These are phyloP conservation scores for Thalassia testudinum DNA, from an alignment of 116 monocot species.

Conservation along the genomic window DNA sequence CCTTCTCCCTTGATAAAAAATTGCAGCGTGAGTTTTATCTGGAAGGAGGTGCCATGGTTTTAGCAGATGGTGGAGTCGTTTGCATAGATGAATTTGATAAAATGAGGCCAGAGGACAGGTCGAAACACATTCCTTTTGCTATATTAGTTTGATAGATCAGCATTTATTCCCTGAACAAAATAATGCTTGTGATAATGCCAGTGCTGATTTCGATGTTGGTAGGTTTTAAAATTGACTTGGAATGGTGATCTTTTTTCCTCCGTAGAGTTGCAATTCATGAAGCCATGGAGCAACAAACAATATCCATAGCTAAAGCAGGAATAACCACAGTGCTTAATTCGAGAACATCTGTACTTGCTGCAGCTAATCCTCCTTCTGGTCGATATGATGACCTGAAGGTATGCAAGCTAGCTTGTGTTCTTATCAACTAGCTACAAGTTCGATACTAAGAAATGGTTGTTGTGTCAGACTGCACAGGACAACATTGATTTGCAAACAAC, in stretches of 20 bases:
- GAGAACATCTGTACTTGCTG: conserved; percentile 95
- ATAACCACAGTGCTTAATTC: conserved; percentile 97
- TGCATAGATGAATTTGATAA: conserved; percentile 99
- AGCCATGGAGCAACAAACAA: conserved; percentile 99
- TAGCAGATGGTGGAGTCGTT: conserved; percentile 97
- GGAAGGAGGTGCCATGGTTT: conserved; percentile 99
- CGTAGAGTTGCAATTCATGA: conserved; percentile 96
- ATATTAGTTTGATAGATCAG: background rate
- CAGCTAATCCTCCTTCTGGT: conserved; percentile 95
- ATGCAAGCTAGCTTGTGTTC: background rate
- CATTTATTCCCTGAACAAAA: no score
- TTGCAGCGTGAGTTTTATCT: conserved; percentile 97
- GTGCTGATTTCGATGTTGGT: no score
- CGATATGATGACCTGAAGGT: conserved; percentile 99
- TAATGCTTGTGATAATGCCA: no score
- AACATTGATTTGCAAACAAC: conserved; percentile 98
- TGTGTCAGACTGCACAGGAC: conserved; percentile 88
- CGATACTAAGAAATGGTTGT: background rate
- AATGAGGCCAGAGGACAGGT: conserved; percentile 99
- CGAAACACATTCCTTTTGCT: background rate
- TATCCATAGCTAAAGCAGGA: conserved; percentile 98
- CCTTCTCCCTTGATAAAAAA: no score
- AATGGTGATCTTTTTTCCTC: background rate
- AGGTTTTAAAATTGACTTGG: background rate
- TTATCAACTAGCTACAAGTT: background rate